Evolutionary conservation across 169 alveolate species (phyloP).

Genomic region (Plasmodium falciparum): DNA sequence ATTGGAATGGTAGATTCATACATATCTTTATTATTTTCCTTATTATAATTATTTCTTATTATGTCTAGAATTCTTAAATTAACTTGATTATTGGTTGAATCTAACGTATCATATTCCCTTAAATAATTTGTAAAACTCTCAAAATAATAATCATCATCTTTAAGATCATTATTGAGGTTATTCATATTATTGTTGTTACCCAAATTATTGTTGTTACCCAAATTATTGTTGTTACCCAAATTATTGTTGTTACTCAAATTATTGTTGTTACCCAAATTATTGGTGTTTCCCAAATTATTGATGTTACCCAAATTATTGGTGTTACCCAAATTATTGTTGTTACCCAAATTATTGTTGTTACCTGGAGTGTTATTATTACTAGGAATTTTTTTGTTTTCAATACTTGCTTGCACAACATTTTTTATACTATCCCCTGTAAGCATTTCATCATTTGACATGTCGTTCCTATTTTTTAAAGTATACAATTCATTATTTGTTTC

Average conservation of each 20-base stretch:
- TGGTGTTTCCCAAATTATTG: neutral
- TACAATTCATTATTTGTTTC: too few species aligned
- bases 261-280: neutral
- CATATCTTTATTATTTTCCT: slow-evolving; percentile 1
- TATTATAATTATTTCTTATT: slow-evolving; percentile 22
- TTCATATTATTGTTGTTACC: neutral
- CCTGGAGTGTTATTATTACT: too few species aligned
- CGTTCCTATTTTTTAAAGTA: too few species aligned
- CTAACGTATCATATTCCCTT: slow-evolving; percentile 6
- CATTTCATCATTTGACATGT: too few species aligned
- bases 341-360: too few species aligned
- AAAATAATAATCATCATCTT: slow-evolving; percentile 3
- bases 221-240: too few species aligned
- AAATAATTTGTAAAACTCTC: neutral
- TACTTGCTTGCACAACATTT: too few species aligned
- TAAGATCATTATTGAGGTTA: neutral
- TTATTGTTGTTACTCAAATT: too few species aligned
- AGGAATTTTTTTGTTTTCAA: too few species aligned
- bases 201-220: too few species aligned
- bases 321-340: too few species aligned
- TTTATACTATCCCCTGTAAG: too few species aligned
- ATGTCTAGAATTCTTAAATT: slow-evolving; percentile 32
- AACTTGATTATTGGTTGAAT: slow-evolving; percentile 3
- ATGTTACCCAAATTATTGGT: neutral
- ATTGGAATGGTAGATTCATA: slow-evolving; percentile 16